Base-by-base conservation (phyloP, 805 yeast species). In the Schwanniomyces pseudopolymorphus region DNA sequence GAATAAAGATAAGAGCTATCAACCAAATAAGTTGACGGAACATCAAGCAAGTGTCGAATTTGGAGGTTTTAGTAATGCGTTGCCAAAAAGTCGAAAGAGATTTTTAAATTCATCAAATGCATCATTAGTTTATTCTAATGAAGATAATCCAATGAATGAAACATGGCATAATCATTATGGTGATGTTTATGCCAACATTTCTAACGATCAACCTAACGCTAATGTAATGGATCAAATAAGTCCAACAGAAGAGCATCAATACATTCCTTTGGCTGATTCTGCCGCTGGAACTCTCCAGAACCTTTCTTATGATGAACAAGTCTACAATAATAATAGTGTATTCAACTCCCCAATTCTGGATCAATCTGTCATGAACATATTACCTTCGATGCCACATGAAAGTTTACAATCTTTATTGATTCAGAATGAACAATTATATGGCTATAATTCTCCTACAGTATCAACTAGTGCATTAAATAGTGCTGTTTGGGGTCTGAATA, bases 21-120 rank as follows among this genome's bases (percentile, higher is more conserved):
- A 63, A 40, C 70, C 74, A 2, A 53, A 54, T 7, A 59, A 55
- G 42, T 42, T 67, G 43, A 61, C 63, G 6, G 76, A 72, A 46
- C 57, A 64, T 46, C 67, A 62, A 44, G 75, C 74, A 4, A 63
- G 72, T 36, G 53, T 69, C 39, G 68, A 64, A 27, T 72, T 70
- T 58, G 76, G 75, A 0, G 75, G 77, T 5, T 57, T 51, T 42
- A 50, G 52, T 37, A 65, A 64, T 48, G 70, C 70, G 2, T 51
- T 61, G 31, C 55, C 58, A 26, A 60, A 58, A 27, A 33, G 50
- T 1, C 41, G 37, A 19, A 47, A 45, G 17, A 43, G 28, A n/a
- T 25, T n/a, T 25, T 16, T 14, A 43, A 36, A 24, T 17, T 26
- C 37, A 2, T 43, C 45, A 4, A 27, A 19, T 26, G n/a, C 39